Evolutionary conservation across 306 rosid species (phyloP).

Genomic region (Quillaja saponaria): DNA sequence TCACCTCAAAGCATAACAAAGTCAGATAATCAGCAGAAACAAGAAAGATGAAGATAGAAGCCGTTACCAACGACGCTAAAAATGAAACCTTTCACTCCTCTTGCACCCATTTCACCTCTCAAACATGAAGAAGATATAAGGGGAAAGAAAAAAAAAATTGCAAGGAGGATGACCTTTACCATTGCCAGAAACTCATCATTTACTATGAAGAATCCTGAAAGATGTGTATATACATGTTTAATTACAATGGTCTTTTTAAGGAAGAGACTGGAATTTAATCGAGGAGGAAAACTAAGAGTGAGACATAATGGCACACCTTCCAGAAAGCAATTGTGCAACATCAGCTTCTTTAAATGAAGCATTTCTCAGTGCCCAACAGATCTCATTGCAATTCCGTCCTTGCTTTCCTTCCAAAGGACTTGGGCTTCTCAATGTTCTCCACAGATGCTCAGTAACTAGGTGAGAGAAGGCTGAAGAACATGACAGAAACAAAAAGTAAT

Average conservation of each 20-base stretch:
- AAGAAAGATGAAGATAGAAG: no score
- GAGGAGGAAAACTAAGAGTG: not conserved
- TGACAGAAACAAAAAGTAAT: constrained; percentile 23
- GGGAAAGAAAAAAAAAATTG: not conserved
- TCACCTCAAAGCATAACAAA: no score
- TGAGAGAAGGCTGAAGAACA: constrained; percentile 30
- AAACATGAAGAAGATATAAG: constrained; percentile 3
- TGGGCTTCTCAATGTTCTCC: constrained; percentile 24
- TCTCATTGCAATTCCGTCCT: constrained; percentile 14
- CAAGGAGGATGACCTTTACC: constrained; percentile 13
- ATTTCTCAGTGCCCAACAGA: not conserved
- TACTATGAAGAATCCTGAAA: constrained; percentile 34
- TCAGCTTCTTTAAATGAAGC: constrained; percentile 21
- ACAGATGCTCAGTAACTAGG: constrained; percentile 24
- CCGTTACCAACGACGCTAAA: no score
- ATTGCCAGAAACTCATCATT: constrained; percentile 34
- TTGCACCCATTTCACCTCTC: no score
- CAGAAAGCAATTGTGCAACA: constrained; percentile 24
- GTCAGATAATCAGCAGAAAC: no score
- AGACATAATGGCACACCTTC: constrained; percentile 32
- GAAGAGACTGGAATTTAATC: constrained; percentile 4
- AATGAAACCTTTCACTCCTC: no score
- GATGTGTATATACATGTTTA: constrained; percentile 26
- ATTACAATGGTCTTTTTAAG: not conserved
- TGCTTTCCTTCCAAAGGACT: constrained; percentile 12